Evolutionary conservation across 495 filamentous ascomycete genomes (phyloP).

Genomic region (Penicillium coprophilum): DNA sequence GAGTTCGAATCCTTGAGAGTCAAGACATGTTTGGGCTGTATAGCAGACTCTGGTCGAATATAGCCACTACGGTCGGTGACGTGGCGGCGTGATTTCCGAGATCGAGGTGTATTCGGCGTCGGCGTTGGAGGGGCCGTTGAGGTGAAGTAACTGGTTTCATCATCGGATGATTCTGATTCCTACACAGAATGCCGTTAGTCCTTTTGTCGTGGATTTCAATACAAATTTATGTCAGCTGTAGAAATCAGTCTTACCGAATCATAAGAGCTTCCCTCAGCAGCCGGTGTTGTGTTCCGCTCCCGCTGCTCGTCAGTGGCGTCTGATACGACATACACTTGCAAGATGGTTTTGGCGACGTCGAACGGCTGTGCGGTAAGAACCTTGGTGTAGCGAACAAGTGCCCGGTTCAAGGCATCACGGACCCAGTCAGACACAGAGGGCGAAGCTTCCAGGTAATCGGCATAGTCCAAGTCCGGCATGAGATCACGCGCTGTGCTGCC

Average conservation of each 20-base stretch:
- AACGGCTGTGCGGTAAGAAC: slow-evolving; percentile 91
- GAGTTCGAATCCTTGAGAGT: slow-evolving; percentile 67
- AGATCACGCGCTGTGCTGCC: slow-evolving; percentile 79
- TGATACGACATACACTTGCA: slow-evolving; percentile 69
- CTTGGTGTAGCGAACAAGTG: slow-evolving; percentile 81
- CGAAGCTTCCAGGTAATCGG: slow-evolving; percentile 78
- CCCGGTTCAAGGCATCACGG: slow-evolving; percentile 71
- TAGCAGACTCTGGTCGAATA: slow-evolving; percentile 40
- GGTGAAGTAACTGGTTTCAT: slow-evolving; percentile 85
- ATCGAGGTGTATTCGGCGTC: slow-evolving; percentile 54
- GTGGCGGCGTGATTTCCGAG: slow-evolving; percentile 42
- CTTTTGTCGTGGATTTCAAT: neutral
- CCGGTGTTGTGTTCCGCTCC: slow-evolving; percentile 30
- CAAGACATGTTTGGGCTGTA: slow-evolving; percentile 59
- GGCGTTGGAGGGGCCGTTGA: slow-evolving; percentile 60
- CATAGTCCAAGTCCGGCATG: slow-evolving; percentile 84
- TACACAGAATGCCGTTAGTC: slow-evolving; percentile 19
- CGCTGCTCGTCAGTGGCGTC: slow-evolving; percentile 35
- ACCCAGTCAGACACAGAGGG: slow-evolving; percentile 70
- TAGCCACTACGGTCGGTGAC: slow-evolving; percentile 55
- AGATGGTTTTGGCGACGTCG: slow-evolving; percentile 89
- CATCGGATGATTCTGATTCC: slow-evolving; percentile 60
- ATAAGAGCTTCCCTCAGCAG: slow-evolving; percentile 36
- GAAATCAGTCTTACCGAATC: slow-evolving; percentile 30
- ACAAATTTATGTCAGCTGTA: neutral